Evolutionary conservation across 2,329 filamentous ascomycete species (phyloP), one percentile per base, ranked within the genome.

Genomic region (Aspergillus pseudoviridinutans): DNA sequence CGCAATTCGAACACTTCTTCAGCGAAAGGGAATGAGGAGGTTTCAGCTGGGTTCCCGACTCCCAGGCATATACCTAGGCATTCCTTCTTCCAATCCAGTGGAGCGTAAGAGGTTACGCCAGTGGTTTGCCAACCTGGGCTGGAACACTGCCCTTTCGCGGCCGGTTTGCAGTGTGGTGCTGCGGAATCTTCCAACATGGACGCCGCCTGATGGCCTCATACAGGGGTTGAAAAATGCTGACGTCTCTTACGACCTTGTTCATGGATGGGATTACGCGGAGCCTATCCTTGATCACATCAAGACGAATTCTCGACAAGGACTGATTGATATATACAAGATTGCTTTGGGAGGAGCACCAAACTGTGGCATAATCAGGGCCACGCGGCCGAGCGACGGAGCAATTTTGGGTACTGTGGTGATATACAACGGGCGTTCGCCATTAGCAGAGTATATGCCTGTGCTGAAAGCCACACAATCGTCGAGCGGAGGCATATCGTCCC

Each of bases 101-200:
- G 85, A 87, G 65, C 79, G 83, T 17, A 87, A 85, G 69, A 79
- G 81, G 51, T 72, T 87, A 24, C 80, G 85, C n/a, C 82, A 84
- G 49, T 97, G 92, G 92, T 96, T 97, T 71, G 85, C 87, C n/a
- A 90, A 88, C 62, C 83, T 92, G 50, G 92, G 93, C 14, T 97
- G 92, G 92, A 92, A 95, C 66, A 88, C 83, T 2, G 81, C 84
- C 0, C 77, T 86, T 4, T 85, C 85, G 1, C 80, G 83, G 10
- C 78, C 84, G 0, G 81, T 89, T 0, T 87, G 84, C 66, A 92
- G 88, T 70, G 87, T 95, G 81, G 78, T 87, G 2, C 87, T 94
- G 51, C 82, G 84, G 38, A 88, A 91, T 64, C 77, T 95, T n/a
- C 74, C 80, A 25, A 82, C 80, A 12, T 96, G 91, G 91, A 77